Percentiles rank a stretch among this genome's conserved stretches.
Evolutionary conservation across 345 rosid genomes (phyloP).

Genomic region (Hirschfeldia incana): DNA sequence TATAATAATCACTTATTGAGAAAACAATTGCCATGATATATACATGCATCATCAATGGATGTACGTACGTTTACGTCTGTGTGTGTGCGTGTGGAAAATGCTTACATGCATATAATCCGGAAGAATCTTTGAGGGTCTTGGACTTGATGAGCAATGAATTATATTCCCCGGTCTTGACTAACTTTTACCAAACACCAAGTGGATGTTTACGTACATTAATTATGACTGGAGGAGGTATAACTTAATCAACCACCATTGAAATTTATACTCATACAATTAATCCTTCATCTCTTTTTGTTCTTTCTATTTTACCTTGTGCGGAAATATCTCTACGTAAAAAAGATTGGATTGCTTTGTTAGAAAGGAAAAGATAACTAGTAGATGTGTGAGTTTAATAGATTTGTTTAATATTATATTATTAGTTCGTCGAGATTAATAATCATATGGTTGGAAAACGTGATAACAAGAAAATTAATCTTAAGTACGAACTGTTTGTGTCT

Average conservation of each 20-base stretch:
- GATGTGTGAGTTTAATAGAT: background rate
- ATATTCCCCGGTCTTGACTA: conserved; percentile 38
- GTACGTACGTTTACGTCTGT: background rate
- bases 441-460: conserved; percentile 39
- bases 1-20: conserved; percentile 6
- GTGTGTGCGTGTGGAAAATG: background rate
- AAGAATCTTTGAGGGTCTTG: conserved; percentile 33
- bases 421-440: conserved; percentile 6
- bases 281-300: background rate
- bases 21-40: background rate
- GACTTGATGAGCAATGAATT: conserved; percentile 38
- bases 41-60: background rate
- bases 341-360: background rate
- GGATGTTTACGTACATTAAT: conserved; percentile 39
- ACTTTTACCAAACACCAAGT: conserved; percentile 37
- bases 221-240: background rate
- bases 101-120: conserved; percentile 30
- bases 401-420: background rate
- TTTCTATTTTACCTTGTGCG: conserved; percentile 23
- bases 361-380: background rate
- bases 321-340: background rate
- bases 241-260: background rate
- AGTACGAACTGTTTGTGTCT: conserved; percentile 20
- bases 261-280: conserved; percentile 7
- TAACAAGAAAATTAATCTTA: conserved; percentile 23